These are phyloP conservation scores for Aquilaria yunnanensis DNA, from an alignment of 345 rosid genomes.

Conservation along the genomic window DNA sequence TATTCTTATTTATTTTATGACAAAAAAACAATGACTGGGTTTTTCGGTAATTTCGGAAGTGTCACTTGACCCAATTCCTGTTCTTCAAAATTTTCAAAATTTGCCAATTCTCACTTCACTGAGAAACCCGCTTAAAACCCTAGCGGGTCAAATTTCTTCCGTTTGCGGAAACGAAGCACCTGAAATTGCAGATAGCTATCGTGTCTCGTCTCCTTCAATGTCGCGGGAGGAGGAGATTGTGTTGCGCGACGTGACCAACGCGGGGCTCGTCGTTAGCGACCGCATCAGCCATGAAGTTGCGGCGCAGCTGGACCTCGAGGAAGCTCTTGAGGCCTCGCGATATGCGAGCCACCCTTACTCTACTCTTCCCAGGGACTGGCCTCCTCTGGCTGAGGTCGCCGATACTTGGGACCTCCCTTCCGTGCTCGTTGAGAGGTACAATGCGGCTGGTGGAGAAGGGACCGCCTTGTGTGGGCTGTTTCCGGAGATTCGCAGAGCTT, in stretches of 20 bases:
- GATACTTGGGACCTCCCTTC: constrained; percentile 87
- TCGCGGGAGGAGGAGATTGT: constrained; percentile 73
- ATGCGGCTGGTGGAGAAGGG: constrained; percentile 95
- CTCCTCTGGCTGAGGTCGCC: constrained; percentile 73
- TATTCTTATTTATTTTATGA: no score
- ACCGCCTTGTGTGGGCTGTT: constrained; percentile 94
- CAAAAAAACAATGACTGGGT: no score
- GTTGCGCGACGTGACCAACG: constrained; percentile 78
- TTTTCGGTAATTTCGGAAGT: no score
- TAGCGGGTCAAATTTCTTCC: no score
- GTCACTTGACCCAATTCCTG: no score
- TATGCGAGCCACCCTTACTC: constrained; percentile 92
- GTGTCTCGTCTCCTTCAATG: constrained; percentile 23
- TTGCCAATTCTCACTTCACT: no score
- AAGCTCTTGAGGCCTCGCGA: constrained; percentile 86
- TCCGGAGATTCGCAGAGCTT: constrained; percentile 86
- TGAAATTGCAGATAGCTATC: no score
- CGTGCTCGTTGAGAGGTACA: constrained; percentile 79
- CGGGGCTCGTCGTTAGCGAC: constrained; percentile 71
- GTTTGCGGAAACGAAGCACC: no score
- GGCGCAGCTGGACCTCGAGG: constrained; percentile 81
- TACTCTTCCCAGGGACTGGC: constrained; percentile 95
- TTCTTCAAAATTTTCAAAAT: no score
- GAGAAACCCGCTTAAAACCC: no score
- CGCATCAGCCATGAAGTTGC: constrained; percentile 81